A percentile compares a stretch with the other conserved stretches of the same genome.
Conservation (phyloP, 139 green algal species). For the Diplosphaera chodatii region DNA sequence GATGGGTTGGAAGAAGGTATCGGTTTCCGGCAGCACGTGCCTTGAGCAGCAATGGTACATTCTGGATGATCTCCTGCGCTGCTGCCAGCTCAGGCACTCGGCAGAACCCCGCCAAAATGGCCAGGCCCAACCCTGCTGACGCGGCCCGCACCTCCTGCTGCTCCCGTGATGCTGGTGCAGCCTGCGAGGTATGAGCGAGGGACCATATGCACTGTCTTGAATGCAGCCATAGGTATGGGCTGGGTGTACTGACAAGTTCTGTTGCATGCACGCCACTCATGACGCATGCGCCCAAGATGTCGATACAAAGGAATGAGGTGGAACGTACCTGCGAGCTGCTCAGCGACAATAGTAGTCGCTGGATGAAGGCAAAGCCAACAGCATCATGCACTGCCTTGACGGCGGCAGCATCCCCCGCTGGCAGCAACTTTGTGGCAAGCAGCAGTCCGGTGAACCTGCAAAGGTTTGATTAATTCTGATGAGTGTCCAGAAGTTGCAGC, state of each 20-base stretch:
- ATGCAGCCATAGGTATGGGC: too few relatives aligned
- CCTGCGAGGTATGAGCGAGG: not conserved
- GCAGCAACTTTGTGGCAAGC: conserved; percentile 59
- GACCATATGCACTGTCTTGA: not conserved
- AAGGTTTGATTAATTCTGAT: not conserved
- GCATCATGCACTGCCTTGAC: conserved; percentile 38
- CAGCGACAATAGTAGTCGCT: conserved; percentile 60
- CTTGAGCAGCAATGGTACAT: conserved; percentile 40
- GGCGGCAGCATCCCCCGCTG: conserved; percentile 23
- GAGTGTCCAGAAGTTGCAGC: not conserved
- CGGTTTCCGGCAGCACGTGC: conserved; percentile 17
- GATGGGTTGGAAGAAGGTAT: too few relatives aligned
- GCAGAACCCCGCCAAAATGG: conserved; percentile 37
- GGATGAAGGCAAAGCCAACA: conserved; percentile 49
- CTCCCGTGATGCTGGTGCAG: conserved; percentile 6
- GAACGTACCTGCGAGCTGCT: not conserved
- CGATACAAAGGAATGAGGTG: not conserved
- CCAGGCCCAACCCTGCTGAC: conserved; percentile 29
- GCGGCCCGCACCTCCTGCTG: conserved; percentile 12
- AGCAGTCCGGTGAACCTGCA: conserved; percentile 70
- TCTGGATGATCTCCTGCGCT: conserved; percentile 21
- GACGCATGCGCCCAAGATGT: too few relatives aligned
- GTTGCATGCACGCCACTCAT: not conserved
- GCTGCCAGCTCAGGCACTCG: conserved; percentile 41
- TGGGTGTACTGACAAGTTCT: too few relatives aligned